Evolutionary conservation across 176 grass and related monocot genomes (phyloP).

Genomic region (Juncus inflexus): DNA sequence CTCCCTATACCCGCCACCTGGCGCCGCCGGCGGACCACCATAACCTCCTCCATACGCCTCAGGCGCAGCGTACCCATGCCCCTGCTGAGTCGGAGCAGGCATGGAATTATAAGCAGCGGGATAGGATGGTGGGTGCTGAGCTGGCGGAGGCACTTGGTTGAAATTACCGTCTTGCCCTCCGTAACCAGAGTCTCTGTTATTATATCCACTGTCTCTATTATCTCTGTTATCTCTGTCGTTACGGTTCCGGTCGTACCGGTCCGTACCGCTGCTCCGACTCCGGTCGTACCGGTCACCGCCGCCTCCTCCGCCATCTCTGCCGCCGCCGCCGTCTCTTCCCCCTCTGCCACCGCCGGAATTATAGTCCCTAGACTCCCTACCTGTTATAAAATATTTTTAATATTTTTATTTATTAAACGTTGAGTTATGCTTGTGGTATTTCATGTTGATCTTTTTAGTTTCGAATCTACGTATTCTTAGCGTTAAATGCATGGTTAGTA

Average conservation of each 20-base stretch:
- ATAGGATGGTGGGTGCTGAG: slow-evolving; percentile 48
- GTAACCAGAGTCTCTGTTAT: slow-evolving; percentile 23
- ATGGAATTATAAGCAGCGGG: slow-evolving; percentile 39
- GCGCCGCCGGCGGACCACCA: slow-evolving; percentile 28
- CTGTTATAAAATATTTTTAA: not conserved
- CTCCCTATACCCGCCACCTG: slow-evolving; percentile 11
- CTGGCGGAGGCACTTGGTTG: slow-evolving; percentile 52
- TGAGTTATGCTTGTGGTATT: too few relatives aligned
- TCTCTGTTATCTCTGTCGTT: slow-evolving; percentile 34
- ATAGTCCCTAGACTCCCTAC: slow-evolving; percentile 26
- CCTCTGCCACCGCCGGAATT: slow-evolving; percentile 27
- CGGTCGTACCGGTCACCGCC: slow-evolving; percentile 49
- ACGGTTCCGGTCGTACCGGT: slow-evolving; percentile 41
- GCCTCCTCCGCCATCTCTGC: slow-evolving; percentile 48
- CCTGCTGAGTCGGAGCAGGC: too few relatives aligned
- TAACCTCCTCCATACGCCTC: slow-evolving; percentile 63
- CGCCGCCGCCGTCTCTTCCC: slow-evolving; percentile 30
- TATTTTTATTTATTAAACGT: too few relatives aligned
- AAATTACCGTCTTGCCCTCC: slow-evolving; percentile 41
- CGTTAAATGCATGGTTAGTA: too few relatives aligned
- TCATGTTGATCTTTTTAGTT: too few relatives aligned
- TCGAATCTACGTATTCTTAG: too few relatives aligned
- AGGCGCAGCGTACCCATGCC: too few relatives aligned
- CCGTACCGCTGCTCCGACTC: slow-evolving; percentile 48
- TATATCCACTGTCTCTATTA: slow-evolving; percentile 36